Base-by-base conservation (phyloP, 2,329 filamentous ascomycete genomes). In the Fusarium graminum region DNA sequence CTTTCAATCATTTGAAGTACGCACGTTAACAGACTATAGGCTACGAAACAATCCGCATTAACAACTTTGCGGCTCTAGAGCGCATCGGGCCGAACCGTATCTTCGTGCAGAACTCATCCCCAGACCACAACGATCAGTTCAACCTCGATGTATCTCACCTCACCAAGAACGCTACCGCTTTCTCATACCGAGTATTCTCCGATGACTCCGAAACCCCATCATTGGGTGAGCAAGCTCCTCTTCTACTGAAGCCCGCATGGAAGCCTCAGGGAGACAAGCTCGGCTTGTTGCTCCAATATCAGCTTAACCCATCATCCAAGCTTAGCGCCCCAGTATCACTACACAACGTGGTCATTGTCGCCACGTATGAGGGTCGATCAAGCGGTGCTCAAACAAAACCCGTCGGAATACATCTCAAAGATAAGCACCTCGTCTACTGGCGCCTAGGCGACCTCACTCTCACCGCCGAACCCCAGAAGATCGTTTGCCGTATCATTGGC, bases 31-130 rank as follows among this genome's bases (percentile, higher is more conserved):
- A 44, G 13, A 41, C n/a, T 2, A 4, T 28, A 87, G 85, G 79
- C 19, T 80, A 82, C 29, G 86, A 94, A 72, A 90, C 82, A 3
- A 90, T 98, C 68, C 90, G 92, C 19, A 87, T 99, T 60, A 92
- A 97, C 73, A 95, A 97, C 75, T 97, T 97, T 75, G 80, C 89
- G 11, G 85, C 86, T n/a, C 85, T 99, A 7, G 95, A 98, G 72
- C 93, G 92, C 73, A 94, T 99, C 56, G 94, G 93, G 0, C 93
- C 94, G 2, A 99, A 99, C 76, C 92, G 93, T 41, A 92, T 93
- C 57, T 97, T 98, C 78, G 89, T 98, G 50, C 88, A 89, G 30
- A 90, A 93, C 69, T 82, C 86, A 7, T 79, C 81, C 1, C 74
- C 83, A 2, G 87, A 90, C 11, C 88, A 86, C 58, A 85, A 90